Evolutionary conservation across 768 basidiomycete species (phyloP), one percentile per base, ranked within the genome.

Genomic region (Tylopilus plumbeoviolaceoides): DNA sequence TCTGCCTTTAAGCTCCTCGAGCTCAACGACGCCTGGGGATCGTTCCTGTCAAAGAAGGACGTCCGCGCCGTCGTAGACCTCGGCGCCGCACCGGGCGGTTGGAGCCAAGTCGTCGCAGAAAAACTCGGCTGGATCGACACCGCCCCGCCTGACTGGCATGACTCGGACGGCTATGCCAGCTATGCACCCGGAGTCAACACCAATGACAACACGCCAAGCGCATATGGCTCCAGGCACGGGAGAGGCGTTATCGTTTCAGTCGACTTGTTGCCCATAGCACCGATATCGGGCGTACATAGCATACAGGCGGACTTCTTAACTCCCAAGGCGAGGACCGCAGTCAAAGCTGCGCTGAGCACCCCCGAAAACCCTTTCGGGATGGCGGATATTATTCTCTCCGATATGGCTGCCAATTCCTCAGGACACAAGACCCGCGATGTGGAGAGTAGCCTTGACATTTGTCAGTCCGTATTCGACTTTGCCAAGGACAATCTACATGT

Each of bases 1-100:
- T 88, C 92, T 12, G 92, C 94, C 4, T 95, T 90, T 77, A 98
- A 98, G 72, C 83, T 98, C 15, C 68, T 93, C 53, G 89, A 94
- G 60, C 79, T 98, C 46, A 75, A 90, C 63, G 68, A 76, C 0
- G 72, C 75, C 35, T 82, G 75, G 67, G 76, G 76, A 11, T 54
- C 72, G 2, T 82, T 91, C 57, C 70, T 86, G 40, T 64, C 67
- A 17, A 69, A 76, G 42, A 66, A 70, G 23, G 76, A 86, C 49
- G 80, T 87, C 5, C 74, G 67, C 2, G 75, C 79, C 17, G 82
- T 95, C 0, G 82, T 95, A 1, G 95, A 97, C 69, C 79, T 97
- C 20, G 95, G 95, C 15, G 90, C 90, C 0, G 91, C 93, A 0
- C 95, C 95, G 0, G 94, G 94, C 0, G 92, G 92, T 0, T 98